Evolutionary conservation across 2,329 filamentous ascomycete genomes (phyloP), one percentile per base, ranked within the genome.

Genomic region (Parastagonospora nodorum): DNA sequence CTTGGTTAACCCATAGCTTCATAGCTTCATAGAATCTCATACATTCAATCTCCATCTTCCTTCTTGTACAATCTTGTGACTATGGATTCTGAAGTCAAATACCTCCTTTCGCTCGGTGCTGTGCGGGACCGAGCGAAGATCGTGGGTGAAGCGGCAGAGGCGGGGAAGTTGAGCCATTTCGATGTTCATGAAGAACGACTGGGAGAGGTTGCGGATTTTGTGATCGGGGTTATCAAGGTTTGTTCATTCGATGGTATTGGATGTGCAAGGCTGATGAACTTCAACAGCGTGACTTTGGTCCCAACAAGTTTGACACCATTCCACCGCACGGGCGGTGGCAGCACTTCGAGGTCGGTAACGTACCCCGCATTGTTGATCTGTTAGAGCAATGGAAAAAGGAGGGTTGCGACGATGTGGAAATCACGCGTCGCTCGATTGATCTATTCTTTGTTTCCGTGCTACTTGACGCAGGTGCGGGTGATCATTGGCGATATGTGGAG

Each of bases 141-240:
- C 12, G 65, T 67, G 1, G 64, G 63, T 9, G 51, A 66, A 37
- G 65, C 64, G 5, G 65, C 65, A 1, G 45, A 57, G 24, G 60
- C 54, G 2, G 61, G 63, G 11, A 61, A 88, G 55, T 80, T 96
- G 53, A 84, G 82, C 55, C 91, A 96, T 70, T 96, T 96, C 66
- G 86, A 90, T 58, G 90, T 96, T 37, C 90, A 96, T 71, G 84
- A 92, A 78, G 75, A 77, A 71, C 92, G 90, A 72, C 89, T 96
- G 71, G 74, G 81, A 30, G 88, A 91, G 54, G 92, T 92, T 2
- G 90, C 92, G 9, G 82, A 83, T 29, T 96, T 94, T 71, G 88
- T 96, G 16, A 86, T 91, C 16, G 86, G 88, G 39, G 91, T 96
- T 57, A 96, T 96, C 78, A 96, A 94, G 87, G 91, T 93, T 15